Evolutionary conservation across 2,329 filamentous ascomycete species (phyloP).

Genomic region (Phaeophleospora eucalypticola): DNA sequence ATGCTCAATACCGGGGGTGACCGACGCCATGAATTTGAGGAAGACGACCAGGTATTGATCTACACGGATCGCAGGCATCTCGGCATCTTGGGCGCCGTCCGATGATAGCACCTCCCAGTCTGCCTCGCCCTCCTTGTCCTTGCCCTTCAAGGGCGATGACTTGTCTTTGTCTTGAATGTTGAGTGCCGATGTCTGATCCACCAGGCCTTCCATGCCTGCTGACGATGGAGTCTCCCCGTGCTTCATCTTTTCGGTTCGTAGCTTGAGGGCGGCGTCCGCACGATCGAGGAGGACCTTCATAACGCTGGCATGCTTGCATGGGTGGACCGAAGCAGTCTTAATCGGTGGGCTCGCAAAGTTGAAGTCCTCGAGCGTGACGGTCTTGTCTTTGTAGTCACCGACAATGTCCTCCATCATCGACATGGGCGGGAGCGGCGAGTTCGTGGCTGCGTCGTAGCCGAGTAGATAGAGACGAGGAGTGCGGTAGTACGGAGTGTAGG

Average conservation of each 20-base stretch:
- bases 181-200: constrained; percentile 64
- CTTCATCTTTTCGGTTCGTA: constrained; percentile 76
- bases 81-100: constrained; percentile 56
- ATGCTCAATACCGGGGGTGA: constrained; percentile 95
- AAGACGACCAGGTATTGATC: constrained; percentile 87
- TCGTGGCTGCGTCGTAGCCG: constrained; percentile 66
- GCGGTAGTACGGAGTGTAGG: constrained; percentile 94
- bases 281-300: constrained; percentile 98
- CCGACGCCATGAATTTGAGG: constrained; percentile 68
- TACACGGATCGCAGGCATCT: constrained; percentile 78
- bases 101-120: constrained; percentile 60
- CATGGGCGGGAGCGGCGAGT: constrained; percentile 69
- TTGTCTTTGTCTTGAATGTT: constrained; percentile 58
- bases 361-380: constrained; percentile 95
- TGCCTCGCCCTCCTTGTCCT: constrained; percentile 46
- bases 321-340: constrained; percentile 95
- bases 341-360: constrained; percentile 86
- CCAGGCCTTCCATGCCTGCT: constrained; percentile 75
- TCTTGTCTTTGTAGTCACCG: constrained; percentile 97
- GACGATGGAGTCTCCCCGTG: constrained; percentile 47
- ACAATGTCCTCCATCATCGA: constrained; percentile 97
- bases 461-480: constrained; percentile 93
- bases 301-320: constrained; percentile 93
- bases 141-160: constrained; percentile 34
- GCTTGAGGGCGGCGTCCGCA: constrained; percentile 86